phyloP scores from a whole-genome alignment of 805 yeast species.

The Nakazawaea peltata region DNA sequence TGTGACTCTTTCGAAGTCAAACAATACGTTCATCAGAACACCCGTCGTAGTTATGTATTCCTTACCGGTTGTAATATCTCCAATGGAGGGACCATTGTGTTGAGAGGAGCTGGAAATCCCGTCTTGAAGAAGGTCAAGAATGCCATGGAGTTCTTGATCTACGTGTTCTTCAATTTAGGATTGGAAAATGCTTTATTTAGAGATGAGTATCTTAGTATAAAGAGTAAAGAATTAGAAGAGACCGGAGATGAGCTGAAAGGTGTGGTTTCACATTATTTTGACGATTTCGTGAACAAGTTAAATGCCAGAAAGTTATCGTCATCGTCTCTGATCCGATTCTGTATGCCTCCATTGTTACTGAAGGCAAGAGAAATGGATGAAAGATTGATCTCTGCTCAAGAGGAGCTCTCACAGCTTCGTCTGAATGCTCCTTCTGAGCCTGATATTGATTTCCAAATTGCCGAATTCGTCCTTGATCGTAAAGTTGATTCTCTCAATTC shows the following conservation, averaged over 20 bases:
- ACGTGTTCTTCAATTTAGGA: constrained; percentile 68
- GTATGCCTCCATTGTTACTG: constrained; percentile 54
- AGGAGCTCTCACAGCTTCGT: constrained; percentile 14
- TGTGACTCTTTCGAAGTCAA: constrained; percentile 69
- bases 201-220: constrained; percentile 54
- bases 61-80: constrained; percentile 68
- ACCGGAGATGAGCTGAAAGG: constrained; percentile 12
- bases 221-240: constrained; percentile 15
- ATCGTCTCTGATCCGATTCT: constrained; percentile 78
- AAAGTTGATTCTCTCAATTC: constrained; percentile 20
- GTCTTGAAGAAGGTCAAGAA: constrained; percentile 61
- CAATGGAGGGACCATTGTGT: constrained; percentile 75
- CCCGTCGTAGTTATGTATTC: constrained; percentile 65
- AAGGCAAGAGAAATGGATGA: constrained; percentile 47
- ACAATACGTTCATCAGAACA: constrained; percentile 47
- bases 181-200: constrained; percentile 71
- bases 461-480: constrained; percentile 19
- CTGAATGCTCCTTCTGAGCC: not conserved
- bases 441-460: constrained; percentile 18
- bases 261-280: constrained; percentile 13
- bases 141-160: constrained; percentile 72
- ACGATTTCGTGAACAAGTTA: constrained; percentile 14
- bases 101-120: constrained; percentile 72
- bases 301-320: constrained; percentile 57
- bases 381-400: constrained; percentile 17